These are phyloP conservation scores for Telopea speciosissima DNA, from an alignment of 177 flowering plant genomes.

Conservation along the genomic window DNA sequence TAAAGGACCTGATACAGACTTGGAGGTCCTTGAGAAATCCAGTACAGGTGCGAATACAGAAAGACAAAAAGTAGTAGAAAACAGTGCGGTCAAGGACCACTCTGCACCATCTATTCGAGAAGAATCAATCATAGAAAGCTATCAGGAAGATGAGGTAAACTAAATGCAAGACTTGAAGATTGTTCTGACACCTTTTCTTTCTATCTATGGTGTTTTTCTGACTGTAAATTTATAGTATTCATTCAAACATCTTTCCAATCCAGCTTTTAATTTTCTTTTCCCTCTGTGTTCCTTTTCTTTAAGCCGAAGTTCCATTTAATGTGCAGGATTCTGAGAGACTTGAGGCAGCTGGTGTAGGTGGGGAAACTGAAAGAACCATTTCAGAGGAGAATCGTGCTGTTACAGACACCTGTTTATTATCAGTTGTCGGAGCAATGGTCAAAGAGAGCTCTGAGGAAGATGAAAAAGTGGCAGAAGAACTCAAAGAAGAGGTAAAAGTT, in stretches of 20 bases:
- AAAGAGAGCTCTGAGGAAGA: conserved; percentile 2
- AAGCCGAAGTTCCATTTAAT: not conserved
- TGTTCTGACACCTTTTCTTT: not conserved
- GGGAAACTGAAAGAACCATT: conserved; percentile 7
- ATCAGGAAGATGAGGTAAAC: conserved; percentile 4
- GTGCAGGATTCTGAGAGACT: conserved; percentile 9
- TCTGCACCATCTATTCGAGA: conserved; percentile 1
- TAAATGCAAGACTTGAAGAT: not conserved
- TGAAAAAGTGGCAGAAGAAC: not conserved
- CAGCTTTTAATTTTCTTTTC: not conserved
- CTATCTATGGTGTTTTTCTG: not conserved
- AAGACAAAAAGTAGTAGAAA: conserved; percentile 7
- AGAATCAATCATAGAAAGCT: conserved; percentile 8
- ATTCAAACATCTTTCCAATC: not conserved
- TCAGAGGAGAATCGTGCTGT: conserved; percentile 10
- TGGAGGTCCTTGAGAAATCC: too few species aligned
- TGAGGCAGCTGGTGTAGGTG: not conserved
- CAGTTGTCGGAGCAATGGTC: conserved; percentile 4
- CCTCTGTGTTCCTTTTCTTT: not conserved
- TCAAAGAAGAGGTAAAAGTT: conserved; percentile 16
- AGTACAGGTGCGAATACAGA: not conserved
- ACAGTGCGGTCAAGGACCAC: conserved; percentile 4
- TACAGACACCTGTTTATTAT: conserved; percentile 5
- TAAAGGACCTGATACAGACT: not conserved
- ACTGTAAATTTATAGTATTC: not conserved